These are phyloP conservation scores for Botrytis medusae DNA, from an alignment of 2,329 filamentous ascomycete genomes.

Conservation along the genomic window DNA sequence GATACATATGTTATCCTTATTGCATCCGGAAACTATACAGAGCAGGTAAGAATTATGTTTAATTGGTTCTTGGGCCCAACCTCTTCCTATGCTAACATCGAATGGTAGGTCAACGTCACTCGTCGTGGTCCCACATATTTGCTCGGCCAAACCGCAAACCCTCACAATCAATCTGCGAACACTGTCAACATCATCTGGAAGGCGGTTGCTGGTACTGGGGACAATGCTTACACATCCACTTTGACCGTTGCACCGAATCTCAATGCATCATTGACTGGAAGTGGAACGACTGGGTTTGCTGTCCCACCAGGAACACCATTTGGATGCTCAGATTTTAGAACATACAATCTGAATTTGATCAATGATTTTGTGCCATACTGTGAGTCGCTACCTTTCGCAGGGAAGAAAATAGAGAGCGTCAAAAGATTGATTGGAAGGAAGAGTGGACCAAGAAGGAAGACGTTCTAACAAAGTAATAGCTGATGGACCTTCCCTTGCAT, in stretches of 20 bases:
- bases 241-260: slow-evolving; percentile 63
- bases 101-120: slow-evolving; percentile 60
- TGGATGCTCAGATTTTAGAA: slow-evolving; percentile 61
- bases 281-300: slow-evolving; percentile 60
- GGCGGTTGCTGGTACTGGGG: slow-evolving; percentile 52
- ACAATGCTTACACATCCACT: slow-evolving; percentile 63
- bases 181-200: slow-evolving; percentile 59
- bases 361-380: slow-evolving; percentile 54
- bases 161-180: slow-evolving; percentile 39
- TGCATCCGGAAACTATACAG: slow-evolving; percentile 58
- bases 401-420: background rate
- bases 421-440: background rate
- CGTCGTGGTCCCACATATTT: slow-evolving; percentile 60
- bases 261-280: slow-evolving; percentile 60
- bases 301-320: slow-evolving; percentile 62
- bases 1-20: slow-evolving; percentile 56
- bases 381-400: slow-evolving; percentile 16
- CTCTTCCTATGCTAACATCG: slow-evolving; percentile 40
- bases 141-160: slow-evolving; percentile 49
- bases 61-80: background rate
- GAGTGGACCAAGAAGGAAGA: background rate
- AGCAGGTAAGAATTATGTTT: slow-evolving; percentile 39
- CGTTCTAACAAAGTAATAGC: slow-evolving; percentile 1
- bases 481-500: slow-evolving; percentile 57
- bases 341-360: slow-evolving; percentile 65